phyloP scores from a whole-genome alignment of 2,329 filamentous ascomycete species.

The Huntiella bhutanensis region DNA sequence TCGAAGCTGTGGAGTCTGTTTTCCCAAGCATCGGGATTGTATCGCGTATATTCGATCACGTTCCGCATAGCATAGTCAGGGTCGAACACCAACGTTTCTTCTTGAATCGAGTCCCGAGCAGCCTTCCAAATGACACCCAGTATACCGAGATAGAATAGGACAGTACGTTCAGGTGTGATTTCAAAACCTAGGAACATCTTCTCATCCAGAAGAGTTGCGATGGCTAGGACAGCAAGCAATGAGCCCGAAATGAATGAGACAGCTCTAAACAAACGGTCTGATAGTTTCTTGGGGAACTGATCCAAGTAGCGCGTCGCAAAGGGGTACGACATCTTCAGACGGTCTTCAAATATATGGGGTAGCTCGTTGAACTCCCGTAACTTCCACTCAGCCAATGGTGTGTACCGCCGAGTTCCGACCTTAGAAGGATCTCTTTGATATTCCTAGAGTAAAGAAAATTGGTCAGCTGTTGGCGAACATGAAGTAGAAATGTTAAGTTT shows the following conservation, averaged over 20 bases:
- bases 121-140: constrained; percentile 70
- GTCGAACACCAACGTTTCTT: constrained; percentile 78
- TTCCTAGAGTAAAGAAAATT: constrained; percentile 35
- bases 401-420: constrained; percentile 77
- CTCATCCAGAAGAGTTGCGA: constrained; percentile 72
- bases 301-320: constrained; percentile 85
- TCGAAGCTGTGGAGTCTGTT: constrained; percentile 83
- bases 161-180: constrained; percentile 71
- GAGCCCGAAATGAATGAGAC: constrained; percentile 77
- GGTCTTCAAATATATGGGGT: constrained; percentile 73
- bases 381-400: constrained; percentile 89
- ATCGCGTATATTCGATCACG: constrained; percentile 85
- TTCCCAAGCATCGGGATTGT: constrained; percentile 77
- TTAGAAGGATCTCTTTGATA: constrained; percentile 86
- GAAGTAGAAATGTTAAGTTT: background rate
- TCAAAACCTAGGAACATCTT: constrained; percentile 86
- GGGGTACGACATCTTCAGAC: constrained; percentile 84
- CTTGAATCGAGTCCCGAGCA: constrained; percentile 65
- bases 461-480: background rate
- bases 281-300: constrained; percentile 92
- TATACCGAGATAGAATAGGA: constrained; percentile 74
- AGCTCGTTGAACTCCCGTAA: constrained; percentile 97
- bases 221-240: constrained; percentile 64
- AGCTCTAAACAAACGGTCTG: constrained; percentile 65
- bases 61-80: constrained; percentile 75